Evolutionary conservation across 2,329 filamentous ascomycete genomes (phyloP), one percentile per base, ranked within the genome.

Genomic region (Cercospora berteroae): DNA sequence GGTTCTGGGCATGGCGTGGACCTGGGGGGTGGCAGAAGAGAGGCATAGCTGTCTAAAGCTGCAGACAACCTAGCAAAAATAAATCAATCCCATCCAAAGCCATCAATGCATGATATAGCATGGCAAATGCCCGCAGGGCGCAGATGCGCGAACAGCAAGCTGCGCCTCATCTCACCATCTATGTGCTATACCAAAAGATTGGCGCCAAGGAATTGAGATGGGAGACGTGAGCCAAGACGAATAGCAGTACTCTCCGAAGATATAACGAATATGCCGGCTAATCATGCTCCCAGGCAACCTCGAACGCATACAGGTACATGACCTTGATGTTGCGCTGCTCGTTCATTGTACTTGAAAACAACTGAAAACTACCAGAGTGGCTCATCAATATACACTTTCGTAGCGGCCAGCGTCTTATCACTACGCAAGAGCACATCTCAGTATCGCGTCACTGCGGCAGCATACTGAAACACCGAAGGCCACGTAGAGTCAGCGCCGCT

Each of bases 1-100:
- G 94, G 81, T 70, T 89, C 16, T 90, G 87, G 84, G 93, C 93
- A 6, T 97, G 93, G 94, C 90, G 90, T 78, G 91, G 91, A 1
- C 86, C 81, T 65, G 84, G 85, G 23, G 91, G 92, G 0, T 97
- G 94, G 94, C 85, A 85, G 69, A 85, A 86, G 74, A 86, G 92
- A 67, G 92, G 91, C 0, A 88, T 97, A 77, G 86, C 92, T 62
- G 87, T 91, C 0, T 84, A 70, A 44, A 23, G 12, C 31, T 36
- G 29, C 48, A 55, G 48, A 55, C 5, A 27, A 55, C 48, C 48
- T 55, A 55, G 48, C 13, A 55, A 55, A 23, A 27, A 55, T 29
- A 13, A 29, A 55, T 12, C 16, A 55, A 13, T 55, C 29, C 12
- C 13, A 55, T 29, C 12, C 20, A 25, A 16, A 27, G 23, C 48